Evolutionary conservation across 345 rosid genomes (phyloP).

Genomic region (Aegle marmelos): DNA sequence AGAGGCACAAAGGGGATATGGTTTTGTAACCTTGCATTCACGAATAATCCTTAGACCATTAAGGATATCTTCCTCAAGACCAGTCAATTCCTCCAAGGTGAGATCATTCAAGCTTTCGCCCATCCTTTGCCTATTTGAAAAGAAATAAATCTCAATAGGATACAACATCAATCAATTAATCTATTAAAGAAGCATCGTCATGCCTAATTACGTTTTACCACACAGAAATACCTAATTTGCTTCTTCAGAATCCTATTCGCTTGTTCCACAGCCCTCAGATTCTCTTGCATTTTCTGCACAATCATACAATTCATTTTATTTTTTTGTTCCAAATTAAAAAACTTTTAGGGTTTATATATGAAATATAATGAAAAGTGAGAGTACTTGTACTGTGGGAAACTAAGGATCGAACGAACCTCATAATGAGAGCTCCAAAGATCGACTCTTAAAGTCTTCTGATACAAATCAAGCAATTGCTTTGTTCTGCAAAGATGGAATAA

Average conservation of each 20-base stretch:
- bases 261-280: constrained; percentile 55
- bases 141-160: no score
- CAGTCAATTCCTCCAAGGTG: constrained; percentile 40
- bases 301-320: not conserved
- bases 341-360: no score
- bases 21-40: constrained; percentile 48
- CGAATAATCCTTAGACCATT: constrained; percentile 45
- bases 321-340: no score
- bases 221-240: constrained; percentile 51
- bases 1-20: not conserved
- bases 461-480: constrained; percentile 61
- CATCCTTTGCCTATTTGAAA: constrained; percentile 49
- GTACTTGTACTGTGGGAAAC: no score
- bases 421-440: constrained; percentile 77
- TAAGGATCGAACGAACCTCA: constrained; percentile 30
- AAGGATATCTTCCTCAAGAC: constrained; percentile 59
- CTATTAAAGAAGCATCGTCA: not conserved
- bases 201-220: no score
- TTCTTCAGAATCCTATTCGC: constrained; percentile 52
- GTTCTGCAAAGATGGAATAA: constrained; percentile 33
- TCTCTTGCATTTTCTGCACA: constrained; percentile 64
- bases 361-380: no score
- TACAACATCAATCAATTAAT: no score
- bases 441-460: constrained; percentile 50
- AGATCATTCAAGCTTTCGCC: constrained; percentile 63